A percentile compares a stretch with the other conserved stretches of the same genome.
phyloP scores from a whole-genome alignment of 345 rosid genomes.

The Linum trigynum region DNA sequence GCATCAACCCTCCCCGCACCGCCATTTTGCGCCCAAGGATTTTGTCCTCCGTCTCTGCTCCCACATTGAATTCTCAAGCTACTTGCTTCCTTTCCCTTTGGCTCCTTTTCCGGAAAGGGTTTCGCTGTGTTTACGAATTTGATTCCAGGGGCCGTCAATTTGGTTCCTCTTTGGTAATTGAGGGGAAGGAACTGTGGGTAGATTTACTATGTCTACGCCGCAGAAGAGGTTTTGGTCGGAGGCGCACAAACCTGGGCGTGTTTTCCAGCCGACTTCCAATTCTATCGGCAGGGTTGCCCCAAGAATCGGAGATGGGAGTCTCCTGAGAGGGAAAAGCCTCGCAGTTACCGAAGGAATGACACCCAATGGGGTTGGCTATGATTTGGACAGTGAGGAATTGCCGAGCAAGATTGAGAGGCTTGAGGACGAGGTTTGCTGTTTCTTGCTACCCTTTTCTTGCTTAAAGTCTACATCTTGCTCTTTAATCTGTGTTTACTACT shows the following conservation, averaged over 20 bases:
- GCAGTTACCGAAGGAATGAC: constrained; percentile 38
- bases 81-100: not conserved
- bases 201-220: constrained; percentile 63
- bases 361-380: constrained; percentile 32
- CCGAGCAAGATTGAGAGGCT: constrained; percentile 47
- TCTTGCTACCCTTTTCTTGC: not conserved
- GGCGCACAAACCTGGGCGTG: constrained; percentile 41
- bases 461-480: not conserved
- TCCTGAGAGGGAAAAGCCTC: constrained; percentile 38
- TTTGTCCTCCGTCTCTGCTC: not conserved
- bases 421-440: constrained; percentile 63
- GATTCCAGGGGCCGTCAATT: not conserved
- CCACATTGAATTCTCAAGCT: too few species aligned
- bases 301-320: constrained; percentile 18
- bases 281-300: constrained; percentile 1
- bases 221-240: constrained; percentile 59
- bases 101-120: too few species aligned
- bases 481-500: not conserved
- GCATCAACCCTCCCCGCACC: not conserved
- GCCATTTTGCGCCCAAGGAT: not conserved
- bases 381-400: constrained; percentile 29
- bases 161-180: constrained; percentile 8
- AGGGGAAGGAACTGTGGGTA: not conserved
- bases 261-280: constrained; percentile 23
- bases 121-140: not conserved